Conservation (phyloP, 2,329 filamentous ascomycete genomes). For the Phyllosticta citrichinensis region DNA sequence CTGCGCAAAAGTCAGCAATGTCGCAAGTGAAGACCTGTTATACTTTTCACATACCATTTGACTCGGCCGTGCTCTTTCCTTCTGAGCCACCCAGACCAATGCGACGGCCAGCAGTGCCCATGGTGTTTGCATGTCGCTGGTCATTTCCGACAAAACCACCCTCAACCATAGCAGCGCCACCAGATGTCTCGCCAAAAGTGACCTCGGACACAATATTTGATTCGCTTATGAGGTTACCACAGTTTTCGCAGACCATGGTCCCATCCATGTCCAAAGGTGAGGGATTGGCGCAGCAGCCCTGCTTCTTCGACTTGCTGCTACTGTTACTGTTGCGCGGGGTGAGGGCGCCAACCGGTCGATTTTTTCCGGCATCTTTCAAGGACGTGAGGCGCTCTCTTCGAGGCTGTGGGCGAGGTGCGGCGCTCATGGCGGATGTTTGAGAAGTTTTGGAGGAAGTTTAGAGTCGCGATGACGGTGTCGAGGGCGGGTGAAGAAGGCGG, state of each 20-base stretch:
- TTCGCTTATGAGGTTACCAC: conserved; percentile 75
- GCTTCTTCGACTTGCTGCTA: conserved; percentile 11
- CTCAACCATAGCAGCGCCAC: conserved; percentile 80
- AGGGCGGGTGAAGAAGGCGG: background rate
- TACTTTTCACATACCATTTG: conserved; percentile 31
- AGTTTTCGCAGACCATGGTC: conserved; percentile 60
- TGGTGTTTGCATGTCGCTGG: conserved; percentile 64
- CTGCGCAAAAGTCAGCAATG: conserved; percentile 16
- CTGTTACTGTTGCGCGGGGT: conserved; percentile 1
- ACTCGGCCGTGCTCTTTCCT: conserved; percentile 55
- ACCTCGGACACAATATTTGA: conserved; percentile 88
- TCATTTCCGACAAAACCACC: conserved; percentile 80
- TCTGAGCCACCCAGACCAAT: conserved; percentile 35
- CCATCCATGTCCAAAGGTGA: conserved; percentile 22
- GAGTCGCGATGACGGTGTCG: background rate
- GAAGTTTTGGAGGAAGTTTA: background rate
- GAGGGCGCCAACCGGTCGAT: conserved; percentile 9
- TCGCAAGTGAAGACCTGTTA: background rate
- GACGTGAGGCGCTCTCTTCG: conserved; percentile 18
- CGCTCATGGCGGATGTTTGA: conserved; percentile 4
- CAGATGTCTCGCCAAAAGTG: conserved; percentile 77
- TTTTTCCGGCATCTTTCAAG: conserved; percentile 16
- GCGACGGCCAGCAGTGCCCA: conserved; percentile 33
- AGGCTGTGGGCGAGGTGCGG: conserved; percentile 8
- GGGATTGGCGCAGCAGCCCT: conserved; percentile 21